Evolutionary conservation across 2,329 filamentous ascomycete species (phyloP).

Genomic region (Lachnellula subtilissima): DNA sequence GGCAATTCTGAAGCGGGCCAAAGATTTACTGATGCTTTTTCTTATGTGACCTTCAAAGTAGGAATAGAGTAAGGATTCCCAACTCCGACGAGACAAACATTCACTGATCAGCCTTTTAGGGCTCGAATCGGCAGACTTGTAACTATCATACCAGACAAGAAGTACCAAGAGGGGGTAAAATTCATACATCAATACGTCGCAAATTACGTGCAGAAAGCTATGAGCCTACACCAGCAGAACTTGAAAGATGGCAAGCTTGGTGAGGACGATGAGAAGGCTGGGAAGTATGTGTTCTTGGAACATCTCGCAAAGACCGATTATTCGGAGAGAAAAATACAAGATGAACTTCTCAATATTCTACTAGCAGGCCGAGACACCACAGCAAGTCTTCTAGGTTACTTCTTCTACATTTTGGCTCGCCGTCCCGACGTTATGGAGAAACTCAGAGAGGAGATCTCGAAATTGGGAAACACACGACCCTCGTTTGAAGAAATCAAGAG

Average conservation of each 20-base stretch:
- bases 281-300: slow-evolving; percentile 43
- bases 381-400: slow-evolving; percentile 34
- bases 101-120: background rate
- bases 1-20: too few relatives aligned
- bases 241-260: background rate
- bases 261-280: background rate
- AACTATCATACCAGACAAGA: slow-evolving; percentile 21
- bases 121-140: slow-evolving; percentile 26
- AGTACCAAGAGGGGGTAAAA: slow-evolving; percentile 22
- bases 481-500: slow-evolving; percentile 46
- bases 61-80: background rate
- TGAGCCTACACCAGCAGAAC: slow-evolving; percentile 9
- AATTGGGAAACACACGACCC: slow-evolving; percentile 34
- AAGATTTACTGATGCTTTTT: too few relatives aligned
- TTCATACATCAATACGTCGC: slow-evolving; percentile 27
- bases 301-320: slow-evolving; percentile 43
- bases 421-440: slow-evolving; percentile 31
- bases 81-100: background rate
- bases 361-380: slow-evolving; percentile 41
- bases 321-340: slow-evolving; percentile 37
- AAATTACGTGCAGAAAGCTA: slow-evolving; percentile 25
- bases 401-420: slow-evolving; percentile 28
- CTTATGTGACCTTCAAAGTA: background rate
- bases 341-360: slow-evolving; percentile 34
- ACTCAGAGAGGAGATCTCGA: slow-evolving; percentile 30